phyloP scores from a whole-genome alignment of 1,284 basidiomycete genomes.

The Trametes sp. region DNA sequence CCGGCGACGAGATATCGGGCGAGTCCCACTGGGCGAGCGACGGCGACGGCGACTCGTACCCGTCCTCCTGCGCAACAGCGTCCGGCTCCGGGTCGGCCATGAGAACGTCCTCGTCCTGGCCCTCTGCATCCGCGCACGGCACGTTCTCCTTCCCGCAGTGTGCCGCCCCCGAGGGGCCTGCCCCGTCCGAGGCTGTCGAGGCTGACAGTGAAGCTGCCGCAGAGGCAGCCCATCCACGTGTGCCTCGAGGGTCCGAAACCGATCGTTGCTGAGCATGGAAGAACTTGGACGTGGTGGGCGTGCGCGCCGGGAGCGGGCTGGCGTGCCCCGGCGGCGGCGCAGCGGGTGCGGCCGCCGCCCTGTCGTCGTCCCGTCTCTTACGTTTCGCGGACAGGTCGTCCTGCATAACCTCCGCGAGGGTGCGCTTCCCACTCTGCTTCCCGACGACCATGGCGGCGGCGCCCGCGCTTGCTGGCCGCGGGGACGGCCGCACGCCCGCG shows the following conservation, averaged over 20 bases:
- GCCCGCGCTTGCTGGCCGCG: slow-evolving; percentile 15
- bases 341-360: background rate
- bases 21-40: slow-evolving; percentile 58
- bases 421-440: slow-evolving; percentile 75
- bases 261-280: slow-evolving; percentile 36
- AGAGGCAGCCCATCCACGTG: background rate
- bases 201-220: slow-evolving; percentile 3
- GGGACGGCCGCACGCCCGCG: slow-evolving; percentile 7
- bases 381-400: slow-evolving; percentile 63
- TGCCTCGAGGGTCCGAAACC: slow-evolving; percentile 32
- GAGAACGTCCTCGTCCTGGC: slow-evolving; percentile 60
- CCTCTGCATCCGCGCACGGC: slow-evolving; percentile 45
- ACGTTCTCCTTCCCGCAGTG: slow-evolving; percentile 53
- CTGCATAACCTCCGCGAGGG: slow-evolving; percentile 72
- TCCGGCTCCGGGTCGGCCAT: slow-evolving; percentile 48
- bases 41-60: slow-evolving; percentile 73
- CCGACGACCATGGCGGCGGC: slow-evolving; percentile 49
- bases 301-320: slow-evolving; percentile 21
- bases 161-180: slow-evolving; percentile 50
- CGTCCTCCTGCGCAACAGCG: slow-evolving; percentile 74
- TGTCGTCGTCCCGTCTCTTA: slow-evolving; percentile 45
- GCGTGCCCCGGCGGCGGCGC: slow-evolving; percentile 12
- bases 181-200: slow-evolving; percentile 32
- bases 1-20: slow-evolving; percentile 71
- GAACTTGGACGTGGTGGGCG: slow-evolving; percentile 36